Evolutionary conservation across 179 eudicot genomes (phyloP).

Genomic region (Carnegiea gigantea): DNA sequence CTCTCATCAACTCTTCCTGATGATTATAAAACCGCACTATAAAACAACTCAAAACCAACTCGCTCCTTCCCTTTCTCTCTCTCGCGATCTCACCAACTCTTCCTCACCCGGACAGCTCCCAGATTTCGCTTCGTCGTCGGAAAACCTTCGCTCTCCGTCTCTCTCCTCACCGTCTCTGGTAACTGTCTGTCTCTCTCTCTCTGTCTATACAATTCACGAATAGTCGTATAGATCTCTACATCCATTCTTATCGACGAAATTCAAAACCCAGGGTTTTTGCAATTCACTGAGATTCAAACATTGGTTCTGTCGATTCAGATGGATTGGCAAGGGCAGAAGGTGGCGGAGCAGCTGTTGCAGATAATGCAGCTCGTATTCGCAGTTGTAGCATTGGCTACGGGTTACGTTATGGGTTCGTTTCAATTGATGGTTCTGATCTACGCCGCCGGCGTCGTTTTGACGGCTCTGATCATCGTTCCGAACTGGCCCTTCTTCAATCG

Average conservation of each 20-base stretch:
- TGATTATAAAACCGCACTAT: neutral
- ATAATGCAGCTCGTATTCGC: slow-evolving; percentile 55
- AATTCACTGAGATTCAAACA: neutral
- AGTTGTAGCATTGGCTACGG: slow-evolving; percentile 49
- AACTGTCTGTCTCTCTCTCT: neutral
- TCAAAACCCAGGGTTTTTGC: neutral
- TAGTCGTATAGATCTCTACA: neutral
- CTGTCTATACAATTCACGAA: neutral
- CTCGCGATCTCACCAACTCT: neutral
- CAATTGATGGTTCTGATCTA: slow-evolving; percentile 61
- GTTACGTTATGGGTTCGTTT: slow-evolving; percentile 63
- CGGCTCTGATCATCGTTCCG: slow-evolving; percentile 61
- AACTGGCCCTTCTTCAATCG: slow-evolving; percentile 81
- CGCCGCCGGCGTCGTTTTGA: slow-evolving; percentile 65
- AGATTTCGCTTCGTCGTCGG: neutral
- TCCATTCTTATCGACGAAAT: neutral
- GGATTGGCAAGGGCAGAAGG: slow-evolving; percentile 99
- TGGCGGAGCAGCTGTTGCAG: slow-evolving; percentile 80
- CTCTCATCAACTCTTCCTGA: too few species aligned
- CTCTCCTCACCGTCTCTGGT: neutral
- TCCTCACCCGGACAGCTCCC: neutral
- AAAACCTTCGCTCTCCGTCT: neutral
- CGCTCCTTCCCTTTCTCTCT: neutral
- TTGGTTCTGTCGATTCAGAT: slow-evolving; percentile 20
- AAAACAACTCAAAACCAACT: neutral